These are phyloP conservation scores for Monilinia laxa DNA, from an alignment of 2,329 filamentous ascomycete species.

Conservation along the genomic window DNA sequence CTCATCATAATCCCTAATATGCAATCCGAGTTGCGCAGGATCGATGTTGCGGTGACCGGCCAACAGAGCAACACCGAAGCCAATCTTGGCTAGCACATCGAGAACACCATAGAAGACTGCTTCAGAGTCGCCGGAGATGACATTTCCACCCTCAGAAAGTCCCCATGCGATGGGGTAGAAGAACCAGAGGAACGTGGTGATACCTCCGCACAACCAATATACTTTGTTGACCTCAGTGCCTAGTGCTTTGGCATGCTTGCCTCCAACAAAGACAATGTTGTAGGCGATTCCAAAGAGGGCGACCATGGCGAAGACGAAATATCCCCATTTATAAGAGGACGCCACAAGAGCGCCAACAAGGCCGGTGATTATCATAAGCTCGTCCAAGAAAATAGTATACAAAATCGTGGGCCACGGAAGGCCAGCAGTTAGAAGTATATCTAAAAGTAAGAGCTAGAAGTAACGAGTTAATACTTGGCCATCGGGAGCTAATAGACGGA, in stretches of 20 bases:
- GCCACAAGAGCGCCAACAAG: conserved; percentile 63
- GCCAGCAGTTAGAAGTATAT: conserved; percentile 62
- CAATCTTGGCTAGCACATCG: conserved; percentile 63
- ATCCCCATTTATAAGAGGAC: conserved; percentile 67
- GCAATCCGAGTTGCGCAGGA: conserved; percentile 25
- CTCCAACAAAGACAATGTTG: conserved; percentile 56
- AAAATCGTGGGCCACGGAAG: conserved; percentile 64
- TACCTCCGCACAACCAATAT: conserved; percentile 56
- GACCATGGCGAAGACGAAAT: conserved; percentile 56
- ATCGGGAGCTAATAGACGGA: background rate
- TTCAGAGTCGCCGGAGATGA: conserved; percentile 65
- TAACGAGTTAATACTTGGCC: background rate
- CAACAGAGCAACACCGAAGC: conserved; percentile 60
- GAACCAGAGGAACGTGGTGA: conserved; percentile 62
- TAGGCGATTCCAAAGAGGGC: conserved; percentile 61
- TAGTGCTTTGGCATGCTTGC: conserved; percentile 54
- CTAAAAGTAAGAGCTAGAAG: conserved; percentile 54
- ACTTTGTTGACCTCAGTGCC: conserved; percentile 53
- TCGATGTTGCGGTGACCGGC: conserved; percentile 62
- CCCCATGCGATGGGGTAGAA: conserved; percentile 66
- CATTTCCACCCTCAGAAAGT: conserved; percentile 61
- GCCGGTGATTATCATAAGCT: conserved; percentile 66
- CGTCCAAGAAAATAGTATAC: conserved; percentile 60
- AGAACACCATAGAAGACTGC: conserved; percentile 67
- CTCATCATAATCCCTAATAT: conserved; percentile 17